Percentiles rank a stretch among this genome's conserved stretches.
These are phyloP conservation scores for Scutellaria baicalensis DNA, from an alignment of 257 asterid genomes.

Conservation along the genomic window DNA sequence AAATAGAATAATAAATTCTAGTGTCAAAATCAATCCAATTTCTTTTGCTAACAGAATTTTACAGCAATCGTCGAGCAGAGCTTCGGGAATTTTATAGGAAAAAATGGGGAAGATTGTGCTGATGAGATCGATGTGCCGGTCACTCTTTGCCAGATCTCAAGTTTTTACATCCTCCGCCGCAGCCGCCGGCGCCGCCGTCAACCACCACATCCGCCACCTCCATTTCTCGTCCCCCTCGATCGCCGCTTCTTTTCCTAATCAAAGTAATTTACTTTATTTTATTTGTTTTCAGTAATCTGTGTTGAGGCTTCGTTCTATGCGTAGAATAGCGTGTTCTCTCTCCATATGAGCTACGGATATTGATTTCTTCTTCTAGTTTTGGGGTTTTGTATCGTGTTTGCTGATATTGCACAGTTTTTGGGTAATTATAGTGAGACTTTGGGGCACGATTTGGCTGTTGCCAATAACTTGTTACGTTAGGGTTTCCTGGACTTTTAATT, in stretches of 20 bases:
- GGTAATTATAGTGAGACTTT: neutral
- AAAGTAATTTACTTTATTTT: slow-evolving; percentile 2
- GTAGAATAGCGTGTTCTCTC: neutral
- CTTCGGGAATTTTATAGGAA: neutral
- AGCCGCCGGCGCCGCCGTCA: slow-evolving; percentile 38
- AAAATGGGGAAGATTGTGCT: slow-evolving; percentile 51
- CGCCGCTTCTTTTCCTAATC: slow-evolving; percentile 33
- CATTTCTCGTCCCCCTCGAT: slow-evolving; percentile 45
- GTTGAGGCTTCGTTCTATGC: neutral
- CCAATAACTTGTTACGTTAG: neutral
- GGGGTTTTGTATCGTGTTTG: neutral
- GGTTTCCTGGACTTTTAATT: neutral
- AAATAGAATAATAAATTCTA: neutral
- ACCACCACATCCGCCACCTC: slow-evolving; percentile 51
- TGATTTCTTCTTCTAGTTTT: neutral
- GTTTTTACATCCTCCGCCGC: slow-evolving; percentile 27
- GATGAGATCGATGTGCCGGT: slow-evolving; percentile 67
- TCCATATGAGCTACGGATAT: neutral
- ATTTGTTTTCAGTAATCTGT: neutral
- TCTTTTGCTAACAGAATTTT: neutral
- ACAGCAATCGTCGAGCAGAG: slow-evolving; percentile 11
- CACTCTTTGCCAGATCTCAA: slow-evolving; percentile 56
- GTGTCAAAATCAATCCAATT: slow-evolving; percentile 19
- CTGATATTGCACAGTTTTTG: neutral
- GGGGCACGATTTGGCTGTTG: neutral